Evolutionary conservation across 768 basidiomycete species (phyloP).

Genomic region (Auricularia heimuer): DNA sequence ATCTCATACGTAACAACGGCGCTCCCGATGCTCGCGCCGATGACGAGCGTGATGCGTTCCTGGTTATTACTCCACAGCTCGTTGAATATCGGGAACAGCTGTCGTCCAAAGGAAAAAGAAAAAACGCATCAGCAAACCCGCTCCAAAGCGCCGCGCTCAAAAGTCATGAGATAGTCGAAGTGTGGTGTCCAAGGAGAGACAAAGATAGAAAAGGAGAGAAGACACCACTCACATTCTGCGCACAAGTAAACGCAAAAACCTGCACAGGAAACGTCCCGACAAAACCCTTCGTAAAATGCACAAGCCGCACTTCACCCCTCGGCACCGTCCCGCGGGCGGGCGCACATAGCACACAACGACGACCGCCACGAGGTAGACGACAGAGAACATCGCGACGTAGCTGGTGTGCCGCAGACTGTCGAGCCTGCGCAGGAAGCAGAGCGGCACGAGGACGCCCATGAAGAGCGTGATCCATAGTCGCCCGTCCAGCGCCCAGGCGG

Average conservation of each 20-base stretch:
- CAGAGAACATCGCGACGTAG: slow-evolving; percentile 84
- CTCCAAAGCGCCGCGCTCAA: too few species aligned
- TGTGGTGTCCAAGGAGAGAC: too few species aligned
- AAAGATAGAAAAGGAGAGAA: not conserved
- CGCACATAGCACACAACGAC: slow-evolving; percentile 74
- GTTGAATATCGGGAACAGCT: slow-evolving; percentile 93
- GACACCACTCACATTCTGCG: slow-evolving; percentile 65
- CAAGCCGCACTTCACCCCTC: slow-evolving; percentile 56
- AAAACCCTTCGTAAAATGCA: slow-evolving; percentile 70
- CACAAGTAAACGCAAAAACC: slow-evolving; percentile 86
- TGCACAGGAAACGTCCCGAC: slow-evolving; percentile 86
- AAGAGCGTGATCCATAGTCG: slow-evolving; percentile 75
- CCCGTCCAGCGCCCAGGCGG: slow-evolving; percentile 66
- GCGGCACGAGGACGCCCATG: slow-evolving; percentile 67
- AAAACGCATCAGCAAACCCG: too few species aligned
- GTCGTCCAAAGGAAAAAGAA: not conserved
- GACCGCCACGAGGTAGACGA: slow-evolving; percentile 70
- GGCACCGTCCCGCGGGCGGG: slow-evolving; percentile 53
- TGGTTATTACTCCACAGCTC: slow-evolving; percentile 79
- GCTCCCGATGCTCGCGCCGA: slow-evolving; percentile 77
- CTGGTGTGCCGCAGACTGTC: slow-evolving; percentile 85
- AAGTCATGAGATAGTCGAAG: too few species aligned
- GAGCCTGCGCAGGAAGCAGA: slow-evolving; percentile 73
- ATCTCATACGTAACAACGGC: slow-evolving; percentile 80
- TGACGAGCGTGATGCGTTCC: slow-evolving; percentile 74